Base-by-base conservation (phyloP, 2,329 filamentous ascomycete genomes). In the Pseudocercospora cruenta region DNA sequence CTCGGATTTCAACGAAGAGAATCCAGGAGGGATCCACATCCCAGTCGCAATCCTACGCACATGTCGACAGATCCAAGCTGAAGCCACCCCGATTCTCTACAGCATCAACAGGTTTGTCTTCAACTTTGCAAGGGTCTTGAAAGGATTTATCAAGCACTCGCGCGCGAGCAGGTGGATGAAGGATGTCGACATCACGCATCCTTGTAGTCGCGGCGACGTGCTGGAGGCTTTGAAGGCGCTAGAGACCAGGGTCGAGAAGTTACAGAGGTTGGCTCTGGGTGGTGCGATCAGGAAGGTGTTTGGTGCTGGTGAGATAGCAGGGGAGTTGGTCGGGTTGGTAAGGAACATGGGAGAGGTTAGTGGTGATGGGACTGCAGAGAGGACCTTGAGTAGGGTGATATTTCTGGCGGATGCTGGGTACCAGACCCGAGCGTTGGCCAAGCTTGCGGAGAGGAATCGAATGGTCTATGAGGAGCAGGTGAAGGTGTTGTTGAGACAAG, bases 51-150 rank as follows among this genome's bases (percentile, higher is more conserved):
- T 73, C 36, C 69, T 72, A 49, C 58, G 64, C 19, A 49, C 53
- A 14, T 60, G 45, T 31, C 61, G 60, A 9, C 28, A 58, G 8
- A 47, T 73, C 63, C 57, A 70, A 36, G 58, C 63, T 62, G 71
- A 73, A 67, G 62, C 69, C 10, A 60, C 65, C 7, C 68, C 68
- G 5, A 28, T 73, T 28, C 71, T 73, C 58, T 73, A 73, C 67
- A 53, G 59, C 39, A 62, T 31, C 60, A 73, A 70, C 65, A 60
- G 22, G n/a, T 36, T 57, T 19, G n/a, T 49, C 5, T 49, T 49
- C 45, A 49, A n/a, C 1, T 49, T 19, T 8, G n/a, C 45, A 2
- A 3, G 21, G 4, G 45, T 49, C 10, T 22, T 49, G 1, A 19
- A 8, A 1, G n/a, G n/a, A 21, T 49, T 49, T 22, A 4, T 49